Evolutionary conservation across 257 asterid species (phyloP).

Genomic region (Nicotiana otophora): DNA sequence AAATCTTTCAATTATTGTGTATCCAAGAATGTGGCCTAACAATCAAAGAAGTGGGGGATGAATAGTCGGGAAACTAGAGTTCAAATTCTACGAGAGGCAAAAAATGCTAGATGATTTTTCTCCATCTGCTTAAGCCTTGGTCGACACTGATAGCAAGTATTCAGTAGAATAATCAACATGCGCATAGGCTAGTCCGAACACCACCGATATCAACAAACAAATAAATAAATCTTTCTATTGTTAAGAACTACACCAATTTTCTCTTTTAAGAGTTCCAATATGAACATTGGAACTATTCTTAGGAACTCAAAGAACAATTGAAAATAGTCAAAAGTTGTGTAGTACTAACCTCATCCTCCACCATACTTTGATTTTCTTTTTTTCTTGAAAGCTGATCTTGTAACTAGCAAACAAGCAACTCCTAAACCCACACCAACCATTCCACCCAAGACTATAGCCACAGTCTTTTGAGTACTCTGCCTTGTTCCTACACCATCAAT

Average conservation of each 20-base stretch:
- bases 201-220: background rate
- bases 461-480: slow-evolving; percentile 53
- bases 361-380: slow-evolving; percentile 47
- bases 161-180: background rate
- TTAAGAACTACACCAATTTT: background rate
- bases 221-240: background rate
- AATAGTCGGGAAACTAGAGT: background rate
- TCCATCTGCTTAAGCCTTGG: background rate
- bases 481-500: slow-evolving; percentile 36
- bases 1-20: background rate
- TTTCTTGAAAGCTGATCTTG: slow-evolving; percentile 62
- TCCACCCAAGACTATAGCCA: slow-evolving; percentile 79
- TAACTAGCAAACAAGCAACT: slow-evolving; percentile 53
- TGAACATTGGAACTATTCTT: background rate
- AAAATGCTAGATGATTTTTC: background rate
- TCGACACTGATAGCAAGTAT: background rate
- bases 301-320: background rate
- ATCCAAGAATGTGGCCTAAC: background rate
- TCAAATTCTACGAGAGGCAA: background rate
- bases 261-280: background rate
- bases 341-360: slow-evolving; percentile 42
- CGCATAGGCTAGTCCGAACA: background rate
- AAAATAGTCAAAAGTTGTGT: background rate
- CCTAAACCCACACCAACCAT: slow-evolving; percentile 55
- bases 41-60: background rate